Conservation (phyloP, 805 yeast genomes). For the Komagataella mondaviorum region DNA sequence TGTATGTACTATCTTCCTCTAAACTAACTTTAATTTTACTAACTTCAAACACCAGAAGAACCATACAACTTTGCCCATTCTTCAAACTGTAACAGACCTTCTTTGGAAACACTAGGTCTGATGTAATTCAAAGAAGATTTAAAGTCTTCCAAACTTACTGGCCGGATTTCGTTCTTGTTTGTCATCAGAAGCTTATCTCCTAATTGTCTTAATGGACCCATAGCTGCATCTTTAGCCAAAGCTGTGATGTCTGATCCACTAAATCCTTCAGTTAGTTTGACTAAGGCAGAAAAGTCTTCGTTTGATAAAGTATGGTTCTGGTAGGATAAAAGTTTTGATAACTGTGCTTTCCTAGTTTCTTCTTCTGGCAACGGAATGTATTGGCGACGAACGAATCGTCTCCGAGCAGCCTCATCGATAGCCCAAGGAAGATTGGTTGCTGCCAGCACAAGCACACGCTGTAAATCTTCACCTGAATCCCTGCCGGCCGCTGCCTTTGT, state of each 20-base stretch:
- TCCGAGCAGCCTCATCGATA: slow-evolving; percentile 91
- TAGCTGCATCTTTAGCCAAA: slow-evolving; percentile 91
- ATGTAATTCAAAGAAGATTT: slow-evolving; percentile 61
- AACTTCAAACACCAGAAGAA: slow-evolving; percentile 61
- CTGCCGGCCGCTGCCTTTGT: slow-evolving; percentile 79
- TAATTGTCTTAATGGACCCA: slow-evolving; percentile 87
- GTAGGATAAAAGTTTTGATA: slow-evolving; percentile 48
- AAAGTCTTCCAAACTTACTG: slow-evolving; percentile 65
- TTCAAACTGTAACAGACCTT: slow-evolving; percentile 69
- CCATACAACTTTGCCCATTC: slow-evolving; percentile 84
- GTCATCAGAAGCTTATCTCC: slow-evolving; percentile 71
- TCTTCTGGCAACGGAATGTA: slow-evolving; percentile 90
- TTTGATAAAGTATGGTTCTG: slow-evolving; percentile 62
- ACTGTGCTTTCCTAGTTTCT: slow-evolving; percentile 65
- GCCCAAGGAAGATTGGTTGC: slow-evolving; percentile 97
- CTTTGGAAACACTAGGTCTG: slow-evolving; percentile 78
- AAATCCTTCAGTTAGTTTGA: slow-evolving; percentile 62
- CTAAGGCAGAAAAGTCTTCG: slow-evolving; percentile 45
- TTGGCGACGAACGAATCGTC: slow-evolving; percentile 83
- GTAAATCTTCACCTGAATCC: slow-evolving; percentile 34
- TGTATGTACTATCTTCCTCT: neutral
- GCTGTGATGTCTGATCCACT: slow-evolving; percentile 94
- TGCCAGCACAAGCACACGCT: slow-evolving; percentile 78
- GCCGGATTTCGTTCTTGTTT: slow-evolving; percentile 64
- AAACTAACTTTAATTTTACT: neutral